Percentiles rank a stretch among this genome's conserved stretches.
phyloP scores from a whole-genome alignment of 148 eudicot species.

The Rhododendron simsii region DNA sequence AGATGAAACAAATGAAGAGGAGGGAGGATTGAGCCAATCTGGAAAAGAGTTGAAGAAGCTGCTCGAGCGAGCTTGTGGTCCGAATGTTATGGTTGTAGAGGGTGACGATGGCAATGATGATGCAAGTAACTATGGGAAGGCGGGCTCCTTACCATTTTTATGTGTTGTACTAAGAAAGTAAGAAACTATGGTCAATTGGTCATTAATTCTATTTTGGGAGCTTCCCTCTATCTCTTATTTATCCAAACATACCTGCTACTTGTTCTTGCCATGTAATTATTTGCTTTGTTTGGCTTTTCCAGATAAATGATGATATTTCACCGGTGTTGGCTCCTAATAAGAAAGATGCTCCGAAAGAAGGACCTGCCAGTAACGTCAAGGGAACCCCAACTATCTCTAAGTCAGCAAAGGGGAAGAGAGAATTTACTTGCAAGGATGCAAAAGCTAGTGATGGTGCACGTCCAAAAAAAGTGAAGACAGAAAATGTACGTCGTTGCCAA shows the following conservation, averaged over 20 bases:
- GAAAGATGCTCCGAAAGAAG: conserved; percentile 74
- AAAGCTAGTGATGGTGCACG: conserved; percentile 50
- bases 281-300: neutral
- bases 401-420: conserved; percentile 74
- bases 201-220: neutral
- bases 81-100: conserved; percentile 73
- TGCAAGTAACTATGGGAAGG: conserved; percentile 35
- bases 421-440: conserved; percentile 52
- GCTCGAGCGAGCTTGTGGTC: conserved; percentile 66
- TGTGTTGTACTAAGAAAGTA: neutral
- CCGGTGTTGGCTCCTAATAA: conserved; percentile 71
- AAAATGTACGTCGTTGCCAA: conserved; percentile 42
- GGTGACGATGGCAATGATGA: conserved; percentile 81
- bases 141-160: neutral
- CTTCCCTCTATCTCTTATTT: neutral
- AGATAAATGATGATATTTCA: conserved; percentile 76
- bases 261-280: neutral
- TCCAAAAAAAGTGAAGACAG: conserved; percentile 73
- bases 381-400: conserved; percentile 68
- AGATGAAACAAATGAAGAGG: conserved; percentile 56
- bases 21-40: conserved; percentile 90
- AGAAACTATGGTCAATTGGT: neutral
- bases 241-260: neutral
- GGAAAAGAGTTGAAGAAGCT: conserved; percentile 93
- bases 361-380: conserved; percentile 57